Conservation (phyloP, 257 asterid genomes). For the Fraxinus anomala region DNA sequence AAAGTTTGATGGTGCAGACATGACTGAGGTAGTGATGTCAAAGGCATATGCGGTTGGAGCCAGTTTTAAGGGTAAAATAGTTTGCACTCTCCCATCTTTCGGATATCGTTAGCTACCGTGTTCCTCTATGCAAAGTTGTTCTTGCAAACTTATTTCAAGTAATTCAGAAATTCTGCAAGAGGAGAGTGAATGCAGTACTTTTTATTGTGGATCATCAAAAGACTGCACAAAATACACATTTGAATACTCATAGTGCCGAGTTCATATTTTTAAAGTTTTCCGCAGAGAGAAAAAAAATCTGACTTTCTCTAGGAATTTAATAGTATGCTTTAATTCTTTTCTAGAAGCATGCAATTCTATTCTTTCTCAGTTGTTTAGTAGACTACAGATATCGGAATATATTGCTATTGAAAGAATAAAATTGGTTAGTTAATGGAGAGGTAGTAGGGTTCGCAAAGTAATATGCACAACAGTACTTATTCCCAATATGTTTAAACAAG, state of each 20-base stretch:
- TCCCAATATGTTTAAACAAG: neutral
- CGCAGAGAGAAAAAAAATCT: neutral
- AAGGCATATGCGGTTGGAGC: slow-evolving; percentile 98
- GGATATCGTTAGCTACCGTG: neutral
- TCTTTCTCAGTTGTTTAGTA: neutral
- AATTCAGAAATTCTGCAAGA: neutral
- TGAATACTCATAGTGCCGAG: too few relatives aligned
- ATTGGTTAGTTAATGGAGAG: neutral
- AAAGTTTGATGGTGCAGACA: slow-evolving; percentile 96
- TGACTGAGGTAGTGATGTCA: slow-evolving; percentile 93
- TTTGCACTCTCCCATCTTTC: neutral
- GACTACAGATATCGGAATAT: neutral
- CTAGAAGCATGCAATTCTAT: neutral
- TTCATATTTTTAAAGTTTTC: too few relatives aligned
- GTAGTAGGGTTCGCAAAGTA: neutral
- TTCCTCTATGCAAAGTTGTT: neutral
- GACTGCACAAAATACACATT: too few relatives aligned
- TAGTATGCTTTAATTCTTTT: neutral
- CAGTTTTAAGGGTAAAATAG: slow-evolving; percentile 72
- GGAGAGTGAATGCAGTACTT: neutral
- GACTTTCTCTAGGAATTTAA: neutral
- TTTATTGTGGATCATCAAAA: too few relatives aligned
- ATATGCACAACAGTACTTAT: neutral
- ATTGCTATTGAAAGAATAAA: too few relatives aligned
- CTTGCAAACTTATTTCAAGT: neutral